Percentiles rank a stretch among this genome's conserved stretches.
These are phyloP conservation scores for Phalaenopsis hybrid DNA, from an alignment of 116 monocot species.

Conservation along the genomic window DNA sequence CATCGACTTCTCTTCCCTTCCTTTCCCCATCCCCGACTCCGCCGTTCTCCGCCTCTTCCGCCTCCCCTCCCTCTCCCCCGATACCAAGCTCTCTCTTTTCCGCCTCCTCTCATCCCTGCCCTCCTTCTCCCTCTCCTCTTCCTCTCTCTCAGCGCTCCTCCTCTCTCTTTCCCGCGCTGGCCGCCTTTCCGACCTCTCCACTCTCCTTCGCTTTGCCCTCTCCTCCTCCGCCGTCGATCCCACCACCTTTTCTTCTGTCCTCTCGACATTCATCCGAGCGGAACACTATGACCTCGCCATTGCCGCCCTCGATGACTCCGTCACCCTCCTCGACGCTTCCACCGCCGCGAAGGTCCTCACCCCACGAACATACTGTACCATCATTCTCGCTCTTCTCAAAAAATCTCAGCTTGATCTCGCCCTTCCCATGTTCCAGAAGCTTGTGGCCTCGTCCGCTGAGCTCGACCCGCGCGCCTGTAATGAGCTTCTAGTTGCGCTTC, in stretches of 20 bases:
- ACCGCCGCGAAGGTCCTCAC: conserved; percentile 6
- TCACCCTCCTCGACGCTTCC: conserved; percentile 31
- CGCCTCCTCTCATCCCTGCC: conserved; percentile 2
- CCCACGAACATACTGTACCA: conserved; percentile 31
- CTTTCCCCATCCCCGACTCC: conserved; percentile 5
- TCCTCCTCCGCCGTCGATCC: conserved; percentile 22
- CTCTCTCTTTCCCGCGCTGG: conserved; percentile 14
- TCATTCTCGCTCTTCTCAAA: conserved; percentile 42
- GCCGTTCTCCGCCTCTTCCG: conserved; percentile 17
- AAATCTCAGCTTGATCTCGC: conserved; percentile 41
- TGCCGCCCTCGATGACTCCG: conserved; percentile 41
- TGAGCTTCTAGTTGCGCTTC: conserved; percentile 28
- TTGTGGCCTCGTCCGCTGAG: conserved; percentile 2
- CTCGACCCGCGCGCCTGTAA: conserved; percentile 25
- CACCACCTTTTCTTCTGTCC: conserved; percentile 15
- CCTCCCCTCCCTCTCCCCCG: conserved; percentile 6
- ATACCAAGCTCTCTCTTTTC: conserved; percentile 22
- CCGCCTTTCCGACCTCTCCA: conserved; percentile 16
- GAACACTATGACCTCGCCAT: conserved; percentile 23
- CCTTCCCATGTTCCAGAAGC: conserved; percentile 35
- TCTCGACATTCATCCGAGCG: conserved; percentile 10
- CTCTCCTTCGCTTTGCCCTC: conserved; percentile 18
- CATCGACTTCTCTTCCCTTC: conserved; percentile 7
- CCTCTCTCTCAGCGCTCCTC: conserved; percentile 16
- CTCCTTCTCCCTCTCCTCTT: conserved; percentile 11